Evolutionary conservation across 1,139 yeast genomes (phyloP).

Genomic region (Torulaspora globosa): DNA sequence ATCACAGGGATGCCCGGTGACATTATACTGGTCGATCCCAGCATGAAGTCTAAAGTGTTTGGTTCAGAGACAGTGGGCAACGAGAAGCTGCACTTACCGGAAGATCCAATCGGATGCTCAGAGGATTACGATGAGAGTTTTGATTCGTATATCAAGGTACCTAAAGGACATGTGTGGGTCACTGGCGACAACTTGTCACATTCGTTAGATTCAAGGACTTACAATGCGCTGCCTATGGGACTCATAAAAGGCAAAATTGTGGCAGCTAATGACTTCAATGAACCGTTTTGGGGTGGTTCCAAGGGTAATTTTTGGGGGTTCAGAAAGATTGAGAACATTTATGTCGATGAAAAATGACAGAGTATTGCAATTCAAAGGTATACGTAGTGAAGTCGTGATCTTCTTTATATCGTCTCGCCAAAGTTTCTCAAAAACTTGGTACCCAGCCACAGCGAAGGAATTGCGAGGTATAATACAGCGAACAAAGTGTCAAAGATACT

Average conservation of each 20-base stretch:
- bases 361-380: background rate
- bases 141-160: conserved; percentile 62
- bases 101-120: conserved; percentile 17
- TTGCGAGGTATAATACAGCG: conserved; percentile 48
- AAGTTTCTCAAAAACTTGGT: conserved; percentile 52
- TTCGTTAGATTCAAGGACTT: conserved; percentile 86
- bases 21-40: conserved; percentile 72
- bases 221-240: conserved; percentile 84
- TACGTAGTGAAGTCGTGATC: conserved; percentile 1
- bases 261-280: conserved; percentile 50
- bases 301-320: conserved; percentile 49
- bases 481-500: conserved; percentile 68
- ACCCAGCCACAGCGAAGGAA: conserved; percentile 61
- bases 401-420: conserved; percentile 6
- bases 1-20: conserved; percentile 98
- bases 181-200: conserved; percentile 90
- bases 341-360: conserved; percentile 29
- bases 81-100: background rate
- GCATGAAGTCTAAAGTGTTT: conserved; percentile 48
- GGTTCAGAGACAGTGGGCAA: conserved; percentile 2
- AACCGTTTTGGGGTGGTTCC: conserved; percentile 36
- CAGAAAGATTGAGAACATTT: conserved; percentile 50
- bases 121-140: conserved; percentile 37
- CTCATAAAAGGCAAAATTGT: conserved; percentile 81
- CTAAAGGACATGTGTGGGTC: conserved; percentile 94